Conservation (phyloP, 768 basidiomycete species). For the Exidia glandulosa region DNA sequence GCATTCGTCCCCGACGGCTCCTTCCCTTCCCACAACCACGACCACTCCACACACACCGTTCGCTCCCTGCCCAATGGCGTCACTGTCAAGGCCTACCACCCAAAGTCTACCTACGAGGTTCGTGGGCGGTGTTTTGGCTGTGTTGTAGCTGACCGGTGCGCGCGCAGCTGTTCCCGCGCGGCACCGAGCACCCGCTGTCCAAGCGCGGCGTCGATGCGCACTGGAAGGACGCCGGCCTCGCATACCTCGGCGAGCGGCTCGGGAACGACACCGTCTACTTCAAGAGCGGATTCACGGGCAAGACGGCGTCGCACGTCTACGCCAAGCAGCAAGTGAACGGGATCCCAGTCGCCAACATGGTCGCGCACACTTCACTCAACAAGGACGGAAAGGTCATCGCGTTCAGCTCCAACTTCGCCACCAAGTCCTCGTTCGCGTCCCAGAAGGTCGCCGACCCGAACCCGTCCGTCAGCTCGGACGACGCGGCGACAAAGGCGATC, state of each 20-base stretch:
- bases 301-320: constrained; percentile 4
- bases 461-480: constrained; percentile 24
- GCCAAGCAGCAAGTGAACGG: constrained; percentile 15
- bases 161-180: background rate
- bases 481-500: constrained; percentile 30
- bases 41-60: background rate
- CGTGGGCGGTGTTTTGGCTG: background rate
- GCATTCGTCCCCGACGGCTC: background rate
- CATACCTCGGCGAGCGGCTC: constrained; percentile 2
- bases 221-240: constrained; percentile 2
- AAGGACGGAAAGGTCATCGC: constrained; percentile 29
- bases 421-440: no score
- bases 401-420: constrained; percentile 37
- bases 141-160: background rate
- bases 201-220: background rate
- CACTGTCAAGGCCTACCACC: constrained; percentile 2
- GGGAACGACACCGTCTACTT: constrained; percentile 6
- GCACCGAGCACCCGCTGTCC: background rate
- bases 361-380: constrained; percentile 35
- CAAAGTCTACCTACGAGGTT: background rate
- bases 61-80: background rate
- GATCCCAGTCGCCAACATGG: constrained; percentile 27
- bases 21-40: background rate
- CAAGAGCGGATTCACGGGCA: background rate
- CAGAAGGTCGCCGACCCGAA: constrained; percentile 21